Conservation (phyloP, 2,329 filamentous ascomycete species). For the Pseudocercospora crystallina region DNA sequence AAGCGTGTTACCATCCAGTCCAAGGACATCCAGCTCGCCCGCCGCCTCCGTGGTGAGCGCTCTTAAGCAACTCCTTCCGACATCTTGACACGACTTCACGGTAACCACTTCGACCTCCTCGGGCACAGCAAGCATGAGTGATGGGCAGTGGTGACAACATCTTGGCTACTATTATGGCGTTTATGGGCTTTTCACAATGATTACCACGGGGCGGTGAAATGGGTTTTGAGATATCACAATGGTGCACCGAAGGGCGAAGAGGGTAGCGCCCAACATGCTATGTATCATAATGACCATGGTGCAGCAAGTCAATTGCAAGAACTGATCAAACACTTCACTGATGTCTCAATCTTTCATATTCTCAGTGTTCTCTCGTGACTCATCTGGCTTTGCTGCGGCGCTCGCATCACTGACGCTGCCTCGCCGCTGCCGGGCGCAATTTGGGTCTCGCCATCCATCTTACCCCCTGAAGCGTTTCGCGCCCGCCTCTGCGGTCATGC, state of each 20-base stretch:
- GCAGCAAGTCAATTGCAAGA: conserved; percentile 28
- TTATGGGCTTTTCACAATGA: conserved; percentile 22
- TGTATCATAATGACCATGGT: conserved; percentile 44
- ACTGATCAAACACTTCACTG: conserved; percentile 21
- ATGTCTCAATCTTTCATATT: neutral
- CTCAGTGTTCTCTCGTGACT: neutral
- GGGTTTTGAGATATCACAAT: conserved; percentile 34
- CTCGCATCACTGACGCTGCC: neutral
- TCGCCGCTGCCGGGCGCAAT: conserved; percentile 11
- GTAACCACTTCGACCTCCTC: conserved; percentile 32
- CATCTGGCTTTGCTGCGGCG: too few species aligned
- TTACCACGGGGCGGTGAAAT: conserved; percentile 26
- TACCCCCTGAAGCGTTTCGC: neutral
- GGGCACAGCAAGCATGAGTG: conserved; percentile 27
- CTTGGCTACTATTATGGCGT: conserved; percentile 20
- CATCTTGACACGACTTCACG: conserved; percentile 18
- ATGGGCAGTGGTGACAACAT: conserved; percentile 32
- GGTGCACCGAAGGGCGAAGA: conserved; percentile 26
- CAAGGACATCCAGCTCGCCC: conserved; percentile 93
- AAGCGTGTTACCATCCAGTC: conserved; percentile 90
- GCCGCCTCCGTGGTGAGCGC: conserved; percentile 56
- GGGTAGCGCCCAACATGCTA: conserved; percentile 24
- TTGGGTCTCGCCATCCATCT: neutral
- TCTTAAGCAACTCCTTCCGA: conserved; percentile 42
- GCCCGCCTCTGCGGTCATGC: neutral